Evolutionary conservation across 192 early-diverging fungal species (phyloP), one percentile per base, ranked within the genome.

Genomic region (Linnemannia elongata): DNA sequence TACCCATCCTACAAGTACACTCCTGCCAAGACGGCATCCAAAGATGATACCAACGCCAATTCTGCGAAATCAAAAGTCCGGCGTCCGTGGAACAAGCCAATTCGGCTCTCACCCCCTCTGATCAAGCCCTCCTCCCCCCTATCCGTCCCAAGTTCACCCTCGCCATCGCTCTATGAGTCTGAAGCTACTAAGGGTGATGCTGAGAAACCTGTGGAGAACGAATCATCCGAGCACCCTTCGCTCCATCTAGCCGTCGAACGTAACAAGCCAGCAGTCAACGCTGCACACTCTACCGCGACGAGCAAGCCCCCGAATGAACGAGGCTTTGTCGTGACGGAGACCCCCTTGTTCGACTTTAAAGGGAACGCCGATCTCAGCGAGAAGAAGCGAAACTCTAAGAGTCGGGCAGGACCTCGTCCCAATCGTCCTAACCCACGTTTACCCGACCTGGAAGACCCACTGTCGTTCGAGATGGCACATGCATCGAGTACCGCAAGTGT

Each of bases 1-100:
- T 92, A 91, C 63, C 91, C 91, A 0, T 77, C 71, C 12, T 91
- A 90, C 82, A 89, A 88, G 60, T 91, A 90, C 47, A 76, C 82
- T 13, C 85, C 90, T 1, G 63, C 75, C 38, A 88, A 81, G 42
- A 68, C 75, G 42, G 39, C 68, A 1, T 69, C 13, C 12, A 33
- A 33, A 17, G 42, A 7, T 52, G 71, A 4, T 12, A 6, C 8
- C 39, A 30, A 49, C 4, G 6, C 20, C 30, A 27, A n/a, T 35
- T 44, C 60, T 12, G 35, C 6, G 10, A 30, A n/a, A 20, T 24
- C 74, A 66, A 8, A 22, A 35, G 60, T 7, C 15, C 15, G 22
- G 2, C 12, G 7, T 10, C 35, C n/a, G 10, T 27, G 38, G 70
- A 22, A 72, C 60, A 66, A 66, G n/a, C 30, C 60, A 13, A 66